A percentile compares a stretch with the other conserved stretches of the same genome.
Evolutionary conservation across 176 grass and related monocot genomes (phyloP).

Genomic region (Hordeum vulgare): MorexV3_pseudomolecules_assembly NC_058519.1:283123693-283124192

Average conservation of each 20-base stretch:
- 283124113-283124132: neutral
- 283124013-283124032: neutral
- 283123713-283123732: too few relatives aligned
- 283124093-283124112: neutral
- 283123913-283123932: neutral
- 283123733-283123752: too few relatives aligned
- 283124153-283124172: neutral
- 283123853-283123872: too few relatives aligned
- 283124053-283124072: neutral
- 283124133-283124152: constrained; percentile 7
- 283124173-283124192: neutral
- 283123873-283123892: too few relatives aligned
- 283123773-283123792: too few relatives aligned
- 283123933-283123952: neutral
- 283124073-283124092: neutral
- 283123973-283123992: neutral
- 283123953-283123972: neutral
- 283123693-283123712: too few relatives aligned
- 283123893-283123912: neutral
- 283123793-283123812: too few relatives aligned
- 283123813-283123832: too few relatives aligned
- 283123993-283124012: constrained; percentile 16
- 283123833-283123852: too few relatives aligned
- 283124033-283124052: neutral
- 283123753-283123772: too few relatives aligned